Evolutionary conservation across 768 basidiomycete genomes (phyloP).

Genomic region (Amylocystis lapponica): DNA sequence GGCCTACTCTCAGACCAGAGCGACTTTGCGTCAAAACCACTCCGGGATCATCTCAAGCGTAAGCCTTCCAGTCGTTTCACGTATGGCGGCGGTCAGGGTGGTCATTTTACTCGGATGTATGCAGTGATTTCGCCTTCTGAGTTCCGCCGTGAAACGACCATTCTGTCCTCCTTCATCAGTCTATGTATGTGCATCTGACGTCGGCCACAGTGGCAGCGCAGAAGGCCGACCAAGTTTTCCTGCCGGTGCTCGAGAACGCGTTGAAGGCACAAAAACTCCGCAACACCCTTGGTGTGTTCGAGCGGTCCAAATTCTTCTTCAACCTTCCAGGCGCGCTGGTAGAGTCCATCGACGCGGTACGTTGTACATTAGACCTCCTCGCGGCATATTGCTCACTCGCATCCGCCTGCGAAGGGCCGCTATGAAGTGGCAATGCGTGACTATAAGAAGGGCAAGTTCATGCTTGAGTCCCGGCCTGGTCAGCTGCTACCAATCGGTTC

Average conservation of each 20-base stretch:
- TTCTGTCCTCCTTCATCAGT: background rate
- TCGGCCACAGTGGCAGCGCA: slow-evolving; percentile 66
- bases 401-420: slow-evolving; percentile 55
- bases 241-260: slow-evolving; percentile 93
- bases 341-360: slow-evolving; percentile 83
- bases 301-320: slow-evolving; percentile 97
- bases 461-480: slow-evolving; percentile 84
- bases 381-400: no score
- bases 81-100: background rate
- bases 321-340: slow-evolving; percentile 90
- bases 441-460: slow-evolving; percentile 94
- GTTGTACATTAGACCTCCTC: slow-evolving; percentile 21
- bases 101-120: no score
- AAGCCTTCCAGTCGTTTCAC: slow-evolving; percentile 4
- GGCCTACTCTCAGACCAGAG: slow-evolving; percentile 69
- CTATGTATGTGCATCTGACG: background rate
- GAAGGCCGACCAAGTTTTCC: slow-evolving; percentile 92
- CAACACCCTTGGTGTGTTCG: slow-evolving; percentile 91
- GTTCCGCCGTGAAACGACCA: background rate
- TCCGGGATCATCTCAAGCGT: slow-evolving; percentile 87
- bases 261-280: slow-evolving; percentile 91
- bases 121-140: no score
- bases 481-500: slow-evolving; percentile 71
- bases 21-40: slow-evolving; percentile 78
- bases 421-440: slow-evolving; percentile 92